phyloP scores from a whole-genome alignment of 2,329 filamentous ascomycete genomes.

The Apiospora sp. region DNA sequence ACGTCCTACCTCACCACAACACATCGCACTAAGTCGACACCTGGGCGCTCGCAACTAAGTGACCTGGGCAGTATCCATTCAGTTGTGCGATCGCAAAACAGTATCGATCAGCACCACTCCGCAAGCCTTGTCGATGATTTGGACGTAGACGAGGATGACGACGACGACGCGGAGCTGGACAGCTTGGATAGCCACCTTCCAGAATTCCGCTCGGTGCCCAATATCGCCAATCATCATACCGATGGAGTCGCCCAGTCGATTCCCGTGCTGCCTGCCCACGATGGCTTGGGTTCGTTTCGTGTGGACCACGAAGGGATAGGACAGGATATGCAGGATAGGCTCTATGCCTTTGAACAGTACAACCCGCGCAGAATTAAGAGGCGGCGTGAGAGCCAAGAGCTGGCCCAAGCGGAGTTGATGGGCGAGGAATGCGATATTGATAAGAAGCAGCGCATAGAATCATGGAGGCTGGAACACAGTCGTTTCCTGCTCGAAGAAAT shows the following conservation, averaged over 20 bases:
- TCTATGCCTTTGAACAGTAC: constrained; percentile 89
- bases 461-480: constrained; percentile 92
- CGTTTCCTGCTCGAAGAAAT: constrained; percentile 86
- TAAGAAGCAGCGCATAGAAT: constrained; percentile 84
- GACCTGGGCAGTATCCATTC: constrained; percentile 83
- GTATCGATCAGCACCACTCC: constrained; percentile 53
- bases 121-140: constrained; percentile 47
- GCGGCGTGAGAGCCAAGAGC: constrained; percentile 60
- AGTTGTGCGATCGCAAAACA: constrained; percentile 65
- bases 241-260: constrained; percentile 62
- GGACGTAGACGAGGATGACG: constrained; percentile 57
- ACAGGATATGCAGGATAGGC: constrained; percentile 75
- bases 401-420: constrained; percentile 59
- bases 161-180: constrained; percentile 84
- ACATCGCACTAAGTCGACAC: constrained; percentile 68
- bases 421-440: constrained; percentile 72
- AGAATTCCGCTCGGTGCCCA: constrained; percentile 76
- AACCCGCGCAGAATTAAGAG: constrained; percentile 74
- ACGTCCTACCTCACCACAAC: constrained; percentile 74
- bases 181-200: constrained; percentile 92
- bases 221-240: constrained; percentile 43
- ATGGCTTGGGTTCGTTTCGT: constrained; percentile 88
- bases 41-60: constrained; percentile 77
- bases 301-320: constrained; percentile 63
- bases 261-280: constrained; percentile 86